Base-by-base conservation (phyloP, 1,284 basidiomycete genomes). In the Afroboletus lepidellus region DNA sequence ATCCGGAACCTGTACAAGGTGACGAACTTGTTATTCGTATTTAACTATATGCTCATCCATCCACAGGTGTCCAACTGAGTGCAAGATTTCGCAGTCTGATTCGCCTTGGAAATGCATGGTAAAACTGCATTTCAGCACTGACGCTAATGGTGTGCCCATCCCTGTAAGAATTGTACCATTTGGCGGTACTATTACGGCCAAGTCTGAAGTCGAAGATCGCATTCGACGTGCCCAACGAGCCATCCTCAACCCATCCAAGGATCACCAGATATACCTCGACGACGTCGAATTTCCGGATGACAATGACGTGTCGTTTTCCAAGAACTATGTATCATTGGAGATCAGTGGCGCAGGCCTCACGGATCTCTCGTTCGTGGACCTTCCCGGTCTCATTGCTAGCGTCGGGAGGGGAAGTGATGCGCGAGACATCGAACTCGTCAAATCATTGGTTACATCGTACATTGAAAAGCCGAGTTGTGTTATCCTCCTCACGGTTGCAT, bases 161-260 rank as follows among this genome's bases (percentile, higher is more conserved):
- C 67, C 75, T 25, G 69, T 76, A 0, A 64, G 58, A 0, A 76
- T 74, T 12, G 65, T 75, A 11, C 34, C 56, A 0, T 91, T 90
- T 48, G 88, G 89, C 0, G 54, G 60, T 0, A 55, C 71, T 1
- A 83, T 90, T 16, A 69, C 60, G 27, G 66, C 80, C 50, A 83
- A 82, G 49, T 48, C 57, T 0, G 63, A 76, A 0, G 84, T 92
- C 1, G 83, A 90, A 55, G 81, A 83, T 12, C 75, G 81, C 2
- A 81, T 92, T 46, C 72, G 80, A 5, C 76, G 84, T 0, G 89
- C 89, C 0, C 90, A 92, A 62, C 70, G 75, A 0, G 89, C 89
- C 0, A 83, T 90, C 15, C 71, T 92, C 3, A 87, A 85, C 58
- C 87, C 87, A 0, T 71, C 64, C 21, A 69, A 62, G 3, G 59